phyloP scores from a whole-genome alignment of 345 rosid species.

The Boechera divaricarpa region DNA sequence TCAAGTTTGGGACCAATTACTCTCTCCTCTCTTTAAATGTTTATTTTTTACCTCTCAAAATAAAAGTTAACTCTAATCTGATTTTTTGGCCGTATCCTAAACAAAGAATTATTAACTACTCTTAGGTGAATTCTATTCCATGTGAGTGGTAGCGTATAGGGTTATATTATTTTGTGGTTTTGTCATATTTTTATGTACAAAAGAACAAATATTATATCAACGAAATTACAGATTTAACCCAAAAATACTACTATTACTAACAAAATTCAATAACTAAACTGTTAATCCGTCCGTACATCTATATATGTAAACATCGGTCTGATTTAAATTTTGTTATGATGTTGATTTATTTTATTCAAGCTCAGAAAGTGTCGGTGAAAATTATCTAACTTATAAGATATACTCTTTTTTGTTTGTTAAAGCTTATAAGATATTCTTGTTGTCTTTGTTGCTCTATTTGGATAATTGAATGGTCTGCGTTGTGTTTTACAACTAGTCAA shows the following conservation, averaged over 20 bases:
- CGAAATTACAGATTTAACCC: background rate
- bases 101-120: background rate
- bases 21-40: background rate
- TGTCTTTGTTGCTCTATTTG: conserved; percentile 33
- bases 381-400: conserved; percentile 14
- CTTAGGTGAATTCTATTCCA: background rate
- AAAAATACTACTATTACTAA: background rate
- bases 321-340: conserved; percentile 30
- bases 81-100: background rate
- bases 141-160: background rate
- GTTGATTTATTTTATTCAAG: conserved; percentile 22
- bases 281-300: conserved; percentile 26
- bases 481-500: conserved; percentile 25
- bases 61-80: background rate
- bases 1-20: conserved; percentile 22
- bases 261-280: background rate
- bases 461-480: conserved; percentile 8
- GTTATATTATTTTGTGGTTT: background rate
- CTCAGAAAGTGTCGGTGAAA: conserved; percentile 37
- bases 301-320: conserved; percentile 24
- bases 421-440: conserved; percentile 14
- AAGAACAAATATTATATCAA: background rate
- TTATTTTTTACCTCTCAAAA: background rate
- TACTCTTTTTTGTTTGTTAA: background rate
- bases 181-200: background rate